phyloP scores from a whole-genome alignment of 495 filamentous ascomycete species.

The Aspergillus sclerotioniger region DNA sequence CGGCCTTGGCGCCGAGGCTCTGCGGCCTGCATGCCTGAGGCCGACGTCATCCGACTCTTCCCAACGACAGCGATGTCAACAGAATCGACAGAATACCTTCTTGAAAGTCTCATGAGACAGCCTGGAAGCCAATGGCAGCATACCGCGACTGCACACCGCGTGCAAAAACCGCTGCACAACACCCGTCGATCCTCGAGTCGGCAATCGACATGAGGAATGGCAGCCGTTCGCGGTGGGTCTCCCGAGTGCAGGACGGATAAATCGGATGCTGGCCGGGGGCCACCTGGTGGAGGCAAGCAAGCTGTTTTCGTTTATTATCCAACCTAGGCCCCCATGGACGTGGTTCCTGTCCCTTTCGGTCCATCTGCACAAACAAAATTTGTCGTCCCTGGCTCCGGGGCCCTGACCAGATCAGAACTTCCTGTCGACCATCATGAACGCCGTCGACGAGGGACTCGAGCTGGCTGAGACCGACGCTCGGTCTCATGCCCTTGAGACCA shows the following conservation, averaged over 20 bases:
- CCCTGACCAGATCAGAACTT: neutral
- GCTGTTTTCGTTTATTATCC: neutral
- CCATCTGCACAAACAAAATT: neutral
- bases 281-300: neutral
- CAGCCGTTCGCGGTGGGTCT: neutral
- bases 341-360: neutral
- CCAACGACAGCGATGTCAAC: too few relatives aligned
- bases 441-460: conserved; percentile 2
- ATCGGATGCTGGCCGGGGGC: neutral
- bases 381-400: neutral
- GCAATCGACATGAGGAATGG: neutral
- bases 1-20: neutral
- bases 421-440: neutral
- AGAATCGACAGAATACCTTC: too few relatives aligned
- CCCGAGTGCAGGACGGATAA: neutral
- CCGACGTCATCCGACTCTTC: neutral
- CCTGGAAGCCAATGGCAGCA: too few relatives aligned
- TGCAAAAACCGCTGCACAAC: too few relatives aligned
- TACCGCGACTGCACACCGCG: neutral
- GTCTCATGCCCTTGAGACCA: neutral
- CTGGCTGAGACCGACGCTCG: neutral
- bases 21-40: neutral
- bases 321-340: neutral
- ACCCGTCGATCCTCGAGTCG: neutral
- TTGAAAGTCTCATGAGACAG: too few relatives aligned